Base-by-base conservation (phyloP, 805 yeast genomes). In the Dipodascopsis uninucleata region DNA sequence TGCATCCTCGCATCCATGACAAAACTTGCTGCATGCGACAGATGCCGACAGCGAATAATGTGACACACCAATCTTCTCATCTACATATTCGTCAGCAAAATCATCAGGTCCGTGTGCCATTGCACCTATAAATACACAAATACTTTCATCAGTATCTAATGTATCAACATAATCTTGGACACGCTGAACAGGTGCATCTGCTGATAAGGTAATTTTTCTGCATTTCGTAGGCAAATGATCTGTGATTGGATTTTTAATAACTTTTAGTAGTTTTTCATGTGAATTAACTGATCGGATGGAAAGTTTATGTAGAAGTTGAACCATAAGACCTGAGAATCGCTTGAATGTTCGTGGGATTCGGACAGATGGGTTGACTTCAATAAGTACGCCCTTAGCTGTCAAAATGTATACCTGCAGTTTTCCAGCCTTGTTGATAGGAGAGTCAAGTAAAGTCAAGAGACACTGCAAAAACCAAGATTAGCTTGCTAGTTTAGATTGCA, bases 101-200 rank as follows among this genome's bases (percentile, higher is more conserved):
- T 81, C 88, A 68, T 93, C 98, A 64, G 83, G 84, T 61, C 98
- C 98, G 66, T 97, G 81, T 17, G 98, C 98, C 96, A 93, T 93
- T 36, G 98, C 96, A 63, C 98, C 98, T 36, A 93, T 97, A 67
- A 93, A 93, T 22, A 93, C 97, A 74, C 98, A 93, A 58, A 93
- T 81, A 62, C 95, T 85, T 70, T 93, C 96, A 61, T 86, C 95
- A 2, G 79, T 81, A 58, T 80, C 95, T 58, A 93, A 71, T 47
- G 82, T 82, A 14, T 65, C 66, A 31, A 89, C 89, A 63, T 86
- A 89, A 61, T 89, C 96, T 66, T 87, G 94, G 3, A 87, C 96
- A 57, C 88, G 76, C 55, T 78, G 77, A 39, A 90, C 86, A 3
- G 58, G 82, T 12, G 97, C 94, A 63, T 93, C 97, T 57, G 86